Percentiles rank a stretch among this genome's conserved stretches.
Evolutionary conservation across 2,329 filamentous ascomycete species (phyloP).

Genomic region (Fusarium bulbicola): DNA sequence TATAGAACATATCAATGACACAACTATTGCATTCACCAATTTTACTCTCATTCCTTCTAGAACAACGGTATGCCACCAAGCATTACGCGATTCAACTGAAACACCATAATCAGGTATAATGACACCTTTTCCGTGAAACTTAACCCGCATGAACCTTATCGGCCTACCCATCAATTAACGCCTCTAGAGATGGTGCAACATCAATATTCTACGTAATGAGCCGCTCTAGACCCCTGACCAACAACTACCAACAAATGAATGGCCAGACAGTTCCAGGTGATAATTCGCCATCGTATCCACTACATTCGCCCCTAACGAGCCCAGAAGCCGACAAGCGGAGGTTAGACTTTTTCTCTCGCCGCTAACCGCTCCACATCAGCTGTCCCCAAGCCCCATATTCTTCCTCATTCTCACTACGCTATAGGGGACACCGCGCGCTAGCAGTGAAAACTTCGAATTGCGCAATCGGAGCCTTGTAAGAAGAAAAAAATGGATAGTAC

Average conservation of each 20-base stretch:
- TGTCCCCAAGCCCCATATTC: conserved; percentile 13
- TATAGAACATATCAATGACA: rapidly evolving
- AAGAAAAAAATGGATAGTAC: neutral
- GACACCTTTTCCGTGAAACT: neutral
- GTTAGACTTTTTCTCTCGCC: conserved; percentile 2
- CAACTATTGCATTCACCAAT: neutral
- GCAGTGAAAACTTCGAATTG: conserved; percentile 37
- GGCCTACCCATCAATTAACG: neutral
- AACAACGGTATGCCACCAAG: neutral
- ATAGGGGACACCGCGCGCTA: conserved; percentile 8
- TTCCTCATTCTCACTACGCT: conserved; percentile 16
- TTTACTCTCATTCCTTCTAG: neutral
- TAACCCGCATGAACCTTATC: neutral
- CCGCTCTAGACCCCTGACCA: neutral
- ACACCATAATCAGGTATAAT: neutral
- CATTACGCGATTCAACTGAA: neutral
- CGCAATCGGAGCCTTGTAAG: conserved; percentile 20
- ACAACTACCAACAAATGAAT: neutral
- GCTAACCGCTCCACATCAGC: neutral
- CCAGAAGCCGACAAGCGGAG: conserved; percentile 4
- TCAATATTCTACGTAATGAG: neutral
- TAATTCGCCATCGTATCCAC: conserved; percentile 1
- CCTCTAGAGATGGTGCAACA: neutral
- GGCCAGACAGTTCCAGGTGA: neutral
- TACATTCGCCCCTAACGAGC: neutral